Evolutionary conservation across 148 eudicot species (phyloP).

Genomic region (Linanthus parryae): DNA sequence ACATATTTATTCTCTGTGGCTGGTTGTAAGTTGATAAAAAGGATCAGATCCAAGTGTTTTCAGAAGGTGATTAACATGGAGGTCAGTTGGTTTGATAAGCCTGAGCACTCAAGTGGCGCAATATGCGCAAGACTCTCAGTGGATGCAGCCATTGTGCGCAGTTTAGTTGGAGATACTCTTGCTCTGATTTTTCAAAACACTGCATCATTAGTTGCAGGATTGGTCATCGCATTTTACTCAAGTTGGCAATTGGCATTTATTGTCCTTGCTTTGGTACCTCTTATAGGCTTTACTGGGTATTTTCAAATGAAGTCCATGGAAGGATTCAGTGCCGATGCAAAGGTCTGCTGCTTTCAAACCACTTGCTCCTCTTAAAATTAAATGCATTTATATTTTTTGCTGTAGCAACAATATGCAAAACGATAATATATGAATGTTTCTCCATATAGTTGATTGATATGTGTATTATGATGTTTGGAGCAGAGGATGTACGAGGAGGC

Average conservation of each 20-base stretch:
- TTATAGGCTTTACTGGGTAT: conserved; percentile 57
- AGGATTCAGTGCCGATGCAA: conserved; percentile 84
- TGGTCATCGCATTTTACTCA: conserved; percentile 60
- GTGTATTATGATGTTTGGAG: neutral
- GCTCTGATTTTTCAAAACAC: conserved; percentile 58
- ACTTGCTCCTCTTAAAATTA: too few relatives aligned
- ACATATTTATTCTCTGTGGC: conserved; percentile 45
- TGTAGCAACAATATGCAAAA: too few relatives aligned
- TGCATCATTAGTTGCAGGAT: conserved; percentile 47
- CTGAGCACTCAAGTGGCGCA: conserved; percentile 69
- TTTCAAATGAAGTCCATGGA: conserved; percentile 51
- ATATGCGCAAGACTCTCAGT: conserved; percentile 73
- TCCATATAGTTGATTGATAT: too few relatives aligned
- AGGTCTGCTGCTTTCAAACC: conserved; percentile 48
- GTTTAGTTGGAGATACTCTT: conserved; percentile 73
- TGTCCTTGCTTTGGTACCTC: conserved; percentile 58
- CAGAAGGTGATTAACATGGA: conserved; percentile 73
- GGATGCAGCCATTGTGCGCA: conserved; percentile 71
- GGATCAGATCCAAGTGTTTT: conserved; percentile 60
- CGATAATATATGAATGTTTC: too few relatives aligned
- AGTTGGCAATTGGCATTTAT: conserved; percentile 73
- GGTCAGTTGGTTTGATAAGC: conserved; percentile 74
- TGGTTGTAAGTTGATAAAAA: conserved; percentile 42
- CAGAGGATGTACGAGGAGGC: neutral
- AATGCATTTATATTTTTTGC: too few relatives aligned